Evolutionary conservation across 768 basidiomycete genomes (phyloP).

Genomic region (Grammothele lineata): DNA sequence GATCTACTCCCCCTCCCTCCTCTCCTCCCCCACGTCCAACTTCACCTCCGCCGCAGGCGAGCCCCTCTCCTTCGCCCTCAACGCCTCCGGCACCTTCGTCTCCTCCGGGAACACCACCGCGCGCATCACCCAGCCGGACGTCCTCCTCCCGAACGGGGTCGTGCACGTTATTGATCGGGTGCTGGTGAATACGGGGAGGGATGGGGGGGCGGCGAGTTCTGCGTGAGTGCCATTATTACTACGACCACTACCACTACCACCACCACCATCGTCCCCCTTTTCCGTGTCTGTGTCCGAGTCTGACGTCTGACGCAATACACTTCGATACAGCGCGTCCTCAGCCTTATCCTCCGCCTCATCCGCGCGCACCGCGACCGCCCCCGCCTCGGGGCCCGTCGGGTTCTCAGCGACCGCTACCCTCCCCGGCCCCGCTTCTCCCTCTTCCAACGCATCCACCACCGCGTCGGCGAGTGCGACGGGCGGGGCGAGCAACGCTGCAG

Average conservation of each 20-base stretch:
- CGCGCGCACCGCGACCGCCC: constrained; percentile 32
- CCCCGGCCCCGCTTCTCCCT: constrained; percentile 1
- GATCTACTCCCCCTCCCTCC: constrained; percentile 53
- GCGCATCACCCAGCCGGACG: constrained; percentile 52
- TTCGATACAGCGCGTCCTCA: constrained; percentile 9
- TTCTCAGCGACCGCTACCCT: constrained; percentile 19
- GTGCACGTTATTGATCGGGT: constrained; percentile 58
- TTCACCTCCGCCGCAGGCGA: constrained; percentile 57
- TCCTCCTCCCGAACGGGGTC: constrained; percentile 65
- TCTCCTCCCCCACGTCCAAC: constrained; percentile 22
- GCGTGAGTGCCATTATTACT: constrained; percentile 40
- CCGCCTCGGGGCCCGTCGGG: constrained; percentile 40
- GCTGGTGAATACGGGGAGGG: constrained; percentile 39
- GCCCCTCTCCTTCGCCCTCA: constrained; percentile 44
- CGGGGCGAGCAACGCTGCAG: too few relatives aligned
- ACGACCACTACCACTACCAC: background rate
- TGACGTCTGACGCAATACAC: background rate
- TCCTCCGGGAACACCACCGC: constrained; percentile 43
- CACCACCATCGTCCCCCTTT: background rate
- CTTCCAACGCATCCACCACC: too few relatives aligned
- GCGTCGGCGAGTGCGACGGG: too few relatives aligned
- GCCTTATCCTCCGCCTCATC: constrained; percentile 45
- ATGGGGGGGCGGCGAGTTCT: constrained; percentile 43
- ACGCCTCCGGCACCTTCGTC: constrained; percentile 57
- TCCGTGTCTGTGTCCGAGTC: too few relatives aligned